Conservation (phyloP, 2,329 filamentous ascomycete species). For the Arthrobotrys conoides region DNA sequence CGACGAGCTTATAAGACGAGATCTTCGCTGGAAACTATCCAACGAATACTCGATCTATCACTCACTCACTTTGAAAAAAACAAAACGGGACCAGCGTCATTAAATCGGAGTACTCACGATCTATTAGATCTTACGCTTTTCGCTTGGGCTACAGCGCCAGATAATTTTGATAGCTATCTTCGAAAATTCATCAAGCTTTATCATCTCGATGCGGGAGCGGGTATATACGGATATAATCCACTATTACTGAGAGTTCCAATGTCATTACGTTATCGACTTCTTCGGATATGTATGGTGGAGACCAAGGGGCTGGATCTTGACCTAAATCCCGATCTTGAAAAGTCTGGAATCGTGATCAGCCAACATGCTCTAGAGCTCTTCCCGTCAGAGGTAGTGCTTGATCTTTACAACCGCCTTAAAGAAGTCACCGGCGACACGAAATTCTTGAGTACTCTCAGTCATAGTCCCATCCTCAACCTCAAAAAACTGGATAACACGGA, state of each 20-base stretch:
- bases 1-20: background rate
- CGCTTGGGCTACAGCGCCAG: background rate
- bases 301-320: conserved; percentile 3
- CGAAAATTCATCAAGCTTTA: conserved; percentile 1
- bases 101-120: background rate
- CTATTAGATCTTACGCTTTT: background rate
- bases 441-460: background rate
- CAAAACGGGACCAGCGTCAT: background rate
- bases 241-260: background rate
- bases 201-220: background rate
- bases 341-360: background rate
- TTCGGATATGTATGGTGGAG: conserved; percentile 14
- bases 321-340: background rate
- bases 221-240: background rate
- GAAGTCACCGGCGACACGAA: background rate
- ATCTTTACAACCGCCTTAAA: conserved; percentile 1
- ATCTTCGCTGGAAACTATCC: background rate
- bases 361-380: background rate
- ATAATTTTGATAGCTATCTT: background rate
- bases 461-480: background rate
- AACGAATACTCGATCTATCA: conserved; percentile 1
- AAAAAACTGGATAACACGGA: background rate
- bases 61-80: background rate
- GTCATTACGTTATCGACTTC: background rate
- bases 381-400: background rate